Evolutionary conservation across 192 early-diverging fungal genomes (phyloP), one percentile per base, ranked within the genome.

Genomic region (Backusella psychrophila): DNA sequence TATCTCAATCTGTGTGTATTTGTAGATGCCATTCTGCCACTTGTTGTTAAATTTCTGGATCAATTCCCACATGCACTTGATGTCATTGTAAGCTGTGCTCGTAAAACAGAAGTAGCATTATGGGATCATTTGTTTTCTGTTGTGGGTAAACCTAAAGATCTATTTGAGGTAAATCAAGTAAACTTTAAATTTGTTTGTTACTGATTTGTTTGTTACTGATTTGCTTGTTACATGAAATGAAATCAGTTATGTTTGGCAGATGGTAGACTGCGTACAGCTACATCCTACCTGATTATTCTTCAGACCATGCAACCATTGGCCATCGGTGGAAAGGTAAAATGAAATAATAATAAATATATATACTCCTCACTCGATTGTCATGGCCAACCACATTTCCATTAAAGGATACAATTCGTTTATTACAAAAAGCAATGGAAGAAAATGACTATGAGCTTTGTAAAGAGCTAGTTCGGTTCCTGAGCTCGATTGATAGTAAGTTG

Each of bases 91-190:
- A 92, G 94, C 35, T 98, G 97, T 78, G 97, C 98, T 6, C 85
- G 98, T 72, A 99, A 99, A 80, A 94, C 95, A n/a, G 98, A 99
- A 80, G 92, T 94, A 0, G 89, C 95, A 15, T 85, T 96, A 42
- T 99, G 98, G 98, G 86, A 90, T 21, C 91, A 90, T 63, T 87
- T 98, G 66, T 98, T 98, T 83, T 85, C 87, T 2, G 89, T 92
- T 72, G 92, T 95, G 1, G 98, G 96, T 11, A 92, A 96, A 33
- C 92, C 94, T 1, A 91, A 91, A 49, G 86, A 83, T 26, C 87
- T 99, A 49, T 99, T 98, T 82, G 86, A 93, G 84, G 93, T 94
- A 89, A 34, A 63, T 17, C 33, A 35, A n/a, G 53, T 53, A 46
- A 72, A 44, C 42, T 21, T 68, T 65, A 69, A 15, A 38, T 69